Base-by-base conservation (phyloP, 2,329 filamentous ascomycete genomes). In the Aureobasidium zeae region DNA sequence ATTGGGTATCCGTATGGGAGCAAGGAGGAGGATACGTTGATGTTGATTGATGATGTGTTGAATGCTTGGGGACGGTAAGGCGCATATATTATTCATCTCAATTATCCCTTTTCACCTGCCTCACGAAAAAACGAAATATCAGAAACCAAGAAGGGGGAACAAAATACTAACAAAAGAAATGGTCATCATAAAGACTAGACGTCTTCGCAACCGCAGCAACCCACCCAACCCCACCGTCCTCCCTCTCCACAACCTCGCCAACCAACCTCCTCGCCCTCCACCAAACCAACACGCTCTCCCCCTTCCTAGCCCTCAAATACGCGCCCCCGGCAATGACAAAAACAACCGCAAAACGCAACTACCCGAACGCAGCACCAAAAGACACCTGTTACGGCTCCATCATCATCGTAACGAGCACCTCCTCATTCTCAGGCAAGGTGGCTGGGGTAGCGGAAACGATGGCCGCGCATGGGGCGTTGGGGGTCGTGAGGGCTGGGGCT, bases 261-360 rank as follows among this genome's bases (percentile, higher is more conserved):
- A 59, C 63, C 9, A 74, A 77, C 52, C 61, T 80, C 11, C 67
- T 71, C 54, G 70, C 68, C 34, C 72, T 71, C 48, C 78, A 79
- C 56, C 74, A 79, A 53, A 71, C 73, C 2, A 77, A 79, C 53
- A 68, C 68, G 28, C 69, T 79, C 59, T 73, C 74, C 5, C 75
- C 77, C 2, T 80, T 81, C 63, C 79, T 77, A 52, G 76, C 76
- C 1, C 64, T 80, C 49, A 80, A 80, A 56, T 79, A 79, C 52
- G 75, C 74, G 0, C 75, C 76, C 0, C 70, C 74, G 2, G 77
- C 77, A 2, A 80, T 81, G 77, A 67, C 63, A 13, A 80, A 80
- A 55, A 69, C 71, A 5, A 72, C 71, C 0, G 64, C 69, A 0
- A 71, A 72, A 49, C 67, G 71, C 6, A 66, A 56, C 31, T 80